These are phyloP conservation scores for Fusarium austroafricanum DNA, from an alignment of 2,329 filamentous ascomycete genomes.

Conservation along the genomic window DNA sequence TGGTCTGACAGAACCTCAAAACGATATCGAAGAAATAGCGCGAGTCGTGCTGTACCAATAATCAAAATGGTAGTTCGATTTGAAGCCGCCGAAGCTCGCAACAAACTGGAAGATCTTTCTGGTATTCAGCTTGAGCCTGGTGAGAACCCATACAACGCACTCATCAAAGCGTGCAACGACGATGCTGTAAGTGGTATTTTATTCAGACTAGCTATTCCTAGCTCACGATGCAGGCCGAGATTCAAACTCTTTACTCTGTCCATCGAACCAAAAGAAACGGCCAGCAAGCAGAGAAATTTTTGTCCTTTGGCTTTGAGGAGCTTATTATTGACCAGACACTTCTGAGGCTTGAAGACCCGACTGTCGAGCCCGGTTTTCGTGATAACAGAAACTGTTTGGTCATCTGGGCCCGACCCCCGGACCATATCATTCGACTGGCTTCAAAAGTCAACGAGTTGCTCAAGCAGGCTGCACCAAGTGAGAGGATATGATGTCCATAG, in stretches of 20 bases:
- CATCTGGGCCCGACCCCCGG: conserved; percentile 87
- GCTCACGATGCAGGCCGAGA: conserved; percentile 62
- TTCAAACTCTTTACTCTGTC: conserved; percentile 77
- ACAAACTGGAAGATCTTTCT: conserved; percentile 67
- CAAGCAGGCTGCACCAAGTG: conserved; percentile 74
- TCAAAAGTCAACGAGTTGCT: conserved; percentile 75
- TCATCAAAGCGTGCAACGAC: conserved; percentile 75
- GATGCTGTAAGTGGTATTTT: conserved; percentile 66
- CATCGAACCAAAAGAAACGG: conserved; percentile 82
- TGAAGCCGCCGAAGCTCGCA: conserved; percentile 53
- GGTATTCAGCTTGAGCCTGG: conserved; percentile 62
- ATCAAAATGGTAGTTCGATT: conserved; percentile 33
- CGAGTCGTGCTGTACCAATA: background rate
- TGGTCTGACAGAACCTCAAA: background rate
- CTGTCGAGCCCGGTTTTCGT: conserved; percentile 73
- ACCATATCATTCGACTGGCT: conserved; percentile 75
- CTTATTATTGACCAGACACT: conserved; percentile 83
- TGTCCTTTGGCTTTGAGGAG: conserved; percentile 74
- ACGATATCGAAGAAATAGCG: background rate
- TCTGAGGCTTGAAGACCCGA: conserved; percentile 72
- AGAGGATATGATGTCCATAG: conserved; percentile 48
- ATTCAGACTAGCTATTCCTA: background rate
- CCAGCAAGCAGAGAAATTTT: conserved; percentile 79
- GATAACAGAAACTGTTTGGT: conserved; percentile 87
- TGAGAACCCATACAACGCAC: conserved; percentile 80